Conservation (phyloP, 495 filamentous ascomycete species). For the Cercophora sp. region DNA sequence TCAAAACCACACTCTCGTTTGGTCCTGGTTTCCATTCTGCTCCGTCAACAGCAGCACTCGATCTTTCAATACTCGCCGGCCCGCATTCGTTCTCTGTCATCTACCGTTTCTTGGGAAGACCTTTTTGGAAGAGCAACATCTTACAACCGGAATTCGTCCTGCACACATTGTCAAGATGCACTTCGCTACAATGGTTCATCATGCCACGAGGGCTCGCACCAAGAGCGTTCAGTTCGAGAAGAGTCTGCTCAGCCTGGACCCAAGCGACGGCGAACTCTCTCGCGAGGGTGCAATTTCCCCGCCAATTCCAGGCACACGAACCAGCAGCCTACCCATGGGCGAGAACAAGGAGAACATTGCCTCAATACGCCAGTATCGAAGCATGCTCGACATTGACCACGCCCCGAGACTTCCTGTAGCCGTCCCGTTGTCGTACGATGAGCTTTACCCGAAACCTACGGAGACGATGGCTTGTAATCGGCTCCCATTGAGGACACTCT, state of each 20-base stretch:
- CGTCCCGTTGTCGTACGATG: conserved; percentile 43
- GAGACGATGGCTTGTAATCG: conserved; percentile 16
- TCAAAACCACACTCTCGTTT: conserved; percentile 14
- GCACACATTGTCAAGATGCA: conserved; percentile 35
- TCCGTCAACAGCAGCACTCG: conserved; percentile 18
- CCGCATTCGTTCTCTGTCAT: conserved; percentile 24
- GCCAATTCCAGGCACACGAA: conserved; percentile 24
- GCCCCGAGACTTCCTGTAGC: conserved; percentile 42
- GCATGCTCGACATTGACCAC: conserved; percentile 48
- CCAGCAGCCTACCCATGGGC: conserved; percentile 31
- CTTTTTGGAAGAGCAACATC: conserved; percentile 21
- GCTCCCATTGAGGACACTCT: conserved; percentile 3
- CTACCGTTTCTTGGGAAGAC: conserved; percentile 37
- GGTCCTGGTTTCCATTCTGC: conserved; percentile 6
- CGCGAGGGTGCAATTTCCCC: conserved; percentile 23
- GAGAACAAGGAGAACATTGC: conserved; percentile 29
- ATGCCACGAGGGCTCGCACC: conserved; percentile 38
- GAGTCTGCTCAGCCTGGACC: conserved; percentile 25
- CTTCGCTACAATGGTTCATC: conserved; percentile 38
- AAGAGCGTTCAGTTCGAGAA: conserved; percentile 46
- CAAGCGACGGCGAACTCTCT: conserved; percentile 15
- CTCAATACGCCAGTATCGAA: conserved; percentile 40
- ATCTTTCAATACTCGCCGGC: conserved; percentile 14
- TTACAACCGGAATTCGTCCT: conserved; percentile 36
- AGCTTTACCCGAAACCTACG: conserved; percentile 35